A percentile compares a stretch with the other conserved stretches of the same genome.
Conservation (phyloP, 2,329 filamentous ascomycete species). For the Claviceps capensis region DNA sequence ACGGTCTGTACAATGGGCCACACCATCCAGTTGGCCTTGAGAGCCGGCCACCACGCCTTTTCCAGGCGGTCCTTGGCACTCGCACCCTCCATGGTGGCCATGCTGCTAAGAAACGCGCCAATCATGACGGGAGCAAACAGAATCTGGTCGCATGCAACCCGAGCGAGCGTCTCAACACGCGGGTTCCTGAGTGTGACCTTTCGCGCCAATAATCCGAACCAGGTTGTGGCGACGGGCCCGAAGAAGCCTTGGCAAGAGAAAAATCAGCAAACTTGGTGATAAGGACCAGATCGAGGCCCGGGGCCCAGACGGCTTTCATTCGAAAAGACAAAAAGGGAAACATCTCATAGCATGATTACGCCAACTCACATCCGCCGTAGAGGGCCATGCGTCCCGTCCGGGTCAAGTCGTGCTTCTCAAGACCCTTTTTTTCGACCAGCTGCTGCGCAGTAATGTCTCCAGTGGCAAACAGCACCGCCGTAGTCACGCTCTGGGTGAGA, state of each 20-base stretch:
- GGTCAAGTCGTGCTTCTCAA: conserved; percentile 58
- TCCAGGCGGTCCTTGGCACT: conserved; percentile 51
- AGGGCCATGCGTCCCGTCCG: conserved; percentile 67
- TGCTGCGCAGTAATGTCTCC: conserved; percentile 90
- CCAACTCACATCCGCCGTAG: conserved; percentile 57
- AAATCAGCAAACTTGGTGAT: not conserved
- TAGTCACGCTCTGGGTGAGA: conserved; percentile 82
- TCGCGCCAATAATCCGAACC: conserved; percentile 69
- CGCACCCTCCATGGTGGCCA: conserved; percentile 68
- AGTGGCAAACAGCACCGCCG: conserved; percentile 80
- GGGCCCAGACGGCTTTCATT: no score
- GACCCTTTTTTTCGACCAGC: conserved; percentile 66
- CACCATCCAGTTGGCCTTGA: conserved; percentile 74
- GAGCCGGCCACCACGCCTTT: conserved; percentile 55
- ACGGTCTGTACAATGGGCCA: conserved; percentile 77
- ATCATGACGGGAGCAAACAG: conserved; percentile 78
- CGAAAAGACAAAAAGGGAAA: not conserved
- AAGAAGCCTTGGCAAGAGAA: conserved; percentile 48
- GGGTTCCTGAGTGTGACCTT: conserved; percentile 50
- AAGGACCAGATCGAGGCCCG: no score
- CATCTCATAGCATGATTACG: not conserved
- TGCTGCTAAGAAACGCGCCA: conserved; percentile 65
- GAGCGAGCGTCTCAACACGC: conserved; percentile 59
- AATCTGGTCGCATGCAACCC: conserved; percentile 68
- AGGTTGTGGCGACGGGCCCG: conserved; percentile 74